These are phyloP conservation scores for Lactarius hatsudake DNA, from an alignment of 768 basidiomycete genomes.

Conservation along the genomic window DNA sequence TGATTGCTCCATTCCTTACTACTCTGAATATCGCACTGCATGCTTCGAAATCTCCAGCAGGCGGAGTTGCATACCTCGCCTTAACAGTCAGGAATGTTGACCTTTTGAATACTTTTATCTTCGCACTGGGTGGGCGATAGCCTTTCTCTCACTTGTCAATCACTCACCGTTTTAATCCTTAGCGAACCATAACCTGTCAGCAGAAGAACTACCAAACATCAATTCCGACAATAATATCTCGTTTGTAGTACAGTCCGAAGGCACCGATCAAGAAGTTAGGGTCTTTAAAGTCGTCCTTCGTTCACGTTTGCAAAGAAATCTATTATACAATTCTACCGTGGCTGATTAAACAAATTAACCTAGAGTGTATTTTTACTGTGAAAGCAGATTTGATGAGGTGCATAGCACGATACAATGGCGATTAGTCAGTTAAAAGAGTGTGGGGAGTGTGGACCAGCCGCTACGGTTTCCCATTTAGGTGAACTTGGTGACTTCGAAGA, in stretches of 20 bases:
- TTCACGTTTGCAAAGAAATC: not conserved
- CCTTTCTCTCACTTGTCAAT: not conserved
- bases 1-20: slow-evolving; percentile 23
- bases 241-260: slow-evolving; percentile 22
- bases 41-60: slow-evolving; percentile 2
- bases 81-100: slow-evolving; percentile 24
- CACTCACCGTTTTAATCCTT: not conserved
- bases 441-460: not conserved
- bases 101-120: slow-evolving; percentile 17
- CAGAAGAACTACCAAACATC: slow-evolving; percentile 12
- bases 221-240: not conserved
- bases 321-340: not conserved
- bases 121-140: slow-evolving; percentile 14
- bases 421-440: not conserved
- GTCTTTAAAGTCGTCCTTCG: slow-evolving; percentile 9
- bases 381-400: not conserved
- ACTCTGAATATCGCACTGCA: slow-evolving; percentile 23
- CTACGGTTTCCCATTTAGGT: not conserved
- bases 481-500: slow-evolving; percentile 25
- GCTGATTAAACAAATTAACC: not conserved
- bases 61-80: slow-evolving; percentile 23
- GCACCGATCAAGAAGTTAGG: slow-evolving; percentile 15
- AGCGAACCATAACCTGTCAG: slow-evolving; percentile 18
- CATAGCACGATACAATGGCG: not conserved
- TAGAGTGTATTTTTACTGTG: not conserved